These are phyloP conservation scores for Solanum tarapatanum DNA, from an alignment of 257 asterid genomes.

Conservation along the genomic window DNA sequence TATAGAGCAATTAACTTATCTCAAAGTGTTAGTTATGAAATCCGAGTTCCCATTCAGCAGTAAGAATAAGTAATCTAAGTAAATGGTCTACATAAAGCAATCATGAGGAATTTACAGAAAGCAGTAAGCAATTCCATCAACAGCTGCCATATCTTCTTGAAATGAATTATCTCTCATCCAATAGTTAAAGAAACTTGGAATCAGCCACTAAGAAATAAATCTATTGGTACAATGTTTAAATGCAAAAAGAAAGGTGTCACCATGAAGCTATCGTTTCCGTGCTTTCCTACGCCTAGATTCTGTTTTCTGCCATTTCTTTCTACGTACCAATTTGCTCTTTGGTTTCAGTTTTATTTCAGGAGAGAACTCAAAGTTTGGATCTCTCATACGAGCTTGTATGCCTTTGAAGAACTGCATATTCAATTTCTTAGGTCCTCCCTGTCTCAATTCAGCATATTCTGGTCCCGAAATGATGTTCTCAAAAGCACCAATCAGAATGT, in stretches of 20 bases:
- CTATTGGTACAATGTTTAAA: background rate
- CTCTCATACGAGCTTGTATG: conserved; percentile 87
- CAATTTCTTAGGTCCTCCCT: conserved; percentile 79
- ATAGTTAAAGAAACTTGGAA: background rate
- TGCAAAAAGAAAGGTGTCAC: background rate
- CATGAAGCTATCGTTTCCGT: conserved; percentile 39
- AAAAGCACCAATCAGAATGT: conserved; percentile 75
- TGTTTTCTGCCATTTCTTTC: conserved; percentile 80
- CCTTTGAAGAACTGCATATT: conserved; percentile 82
- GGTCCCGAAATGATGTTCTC: conserved; percentile 90
- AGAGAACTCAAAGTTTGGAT: conserved; percentile 74
- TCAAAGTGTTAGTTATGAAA: background rate
- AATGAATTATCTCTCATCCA: background rate
- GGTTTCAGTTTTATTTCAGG: conserved; percentile 84
- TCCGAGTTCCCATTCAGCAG: background rate
- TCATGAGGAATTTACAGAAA: background rate
- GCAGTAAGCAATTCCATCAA: background rate
- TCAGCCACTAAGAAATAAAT: background rate
- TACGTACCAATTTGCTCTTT: conserved; percentile 63
- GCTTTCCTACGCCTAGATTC: conserved; percentile 83
- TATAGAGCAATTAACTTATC: background rate
- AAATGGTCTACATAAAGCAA: background rate
- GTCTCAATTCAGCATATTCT: conserved; percentile 79
- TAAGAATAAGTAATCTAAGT: background rate
- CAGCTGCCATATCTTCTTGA: background rate